A percentile compares a stretch with the other conserved stretches of the same genome.
These are phyloP conservation scores for Picochlorum costavermella DNA, from an alignment of 139 green algal species.

Conservation along the genomic window DNA sequence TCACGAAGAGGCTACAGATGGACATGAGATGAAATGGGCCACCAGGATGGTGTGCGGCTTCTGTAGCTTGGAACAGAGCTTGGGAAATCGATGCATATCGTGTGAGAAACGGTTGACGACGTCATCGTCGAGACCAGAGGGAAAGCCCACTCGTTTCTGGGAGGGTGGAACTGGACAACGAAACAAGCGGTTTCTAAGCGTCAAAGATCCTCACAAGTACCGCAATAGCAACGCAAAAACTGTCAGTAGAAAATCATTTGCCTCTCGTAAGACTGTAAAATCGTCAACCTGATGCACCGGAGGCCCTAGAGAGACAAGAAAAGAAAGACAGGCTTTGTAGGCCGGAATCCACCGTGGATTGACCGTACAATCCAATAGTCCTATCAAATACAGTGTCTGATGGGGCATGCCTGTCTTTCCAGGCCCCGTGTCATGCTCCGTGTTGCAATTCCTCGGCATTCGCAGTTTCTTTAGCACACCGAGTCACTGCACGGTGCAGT, in stretches of 20 bases:
- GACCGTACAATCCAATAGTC: not conserved
- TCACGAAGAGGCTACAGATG: conserved; percentile 38
- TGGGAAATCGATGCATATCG: conserved; percentile 19
- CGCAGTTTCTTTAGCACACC: too few relatives aligned
- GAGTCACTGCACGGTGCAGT: too few relatives aligned
- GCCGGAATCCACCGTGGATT: too few relatives aligned
- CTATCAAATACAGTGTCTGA: not conserved
- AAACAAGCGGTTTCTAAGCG: not conserved
- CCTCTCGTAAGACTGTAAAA: conserved; percentile 13
- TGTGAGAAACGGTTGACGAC: conserved; percentile 39
- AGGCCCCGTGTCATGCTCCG: too few relatives aligned
- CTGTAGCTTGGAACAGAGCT: conserved; percentile 30
- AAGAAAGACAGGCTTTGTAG: not conserved
- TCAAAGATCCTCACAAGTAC: conserved; percentile 12
- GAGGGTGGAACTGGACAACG: conserved; percentile 33
- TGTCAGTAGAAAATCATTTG: conserved; percentile 5
- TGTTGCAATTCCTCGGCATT: too few relatives aligned
- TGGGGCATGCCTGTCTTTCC: not conserved
- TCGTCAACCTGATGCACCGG: not conserved
- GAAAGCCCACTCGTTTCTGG: conserved; percentile 35
- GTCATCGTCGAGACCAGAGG: conserved; percentile 15
- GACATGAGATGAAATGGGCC: conserved; percentile 39
- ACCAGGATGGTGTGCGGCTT: conserved; percentile 38
- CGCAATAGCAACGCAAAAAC: conserved; percentile 17
- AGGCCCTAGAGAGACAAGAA: not conserved